Evolutionary conservation across 179 eudicot genomes (phyloP).

Genomic region (Drosera spatulata): DNA sequence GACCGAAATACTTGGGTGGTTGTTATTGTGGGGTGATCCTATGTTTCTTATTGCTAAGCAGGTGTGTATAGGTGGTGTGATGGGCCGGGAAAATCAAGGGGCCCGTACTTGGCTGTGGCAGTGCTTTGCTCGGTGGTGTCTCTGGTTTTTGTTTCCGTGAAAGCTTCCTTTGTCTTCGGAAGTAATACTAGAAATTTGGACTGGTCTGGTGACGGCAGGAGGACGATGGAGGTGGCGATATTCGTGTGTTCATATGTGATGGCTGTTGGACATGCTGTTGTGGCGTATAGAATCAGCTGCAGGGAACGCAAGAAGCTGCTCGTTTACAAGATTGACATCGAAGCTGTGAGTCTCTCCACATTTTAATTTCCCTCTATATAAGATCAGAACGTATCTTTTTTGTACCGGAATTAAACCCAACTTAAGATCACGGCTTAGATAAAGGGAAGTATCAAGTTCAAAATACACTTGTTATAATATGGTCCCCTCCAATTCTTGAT

Average conservation of each 20-base stretch:
- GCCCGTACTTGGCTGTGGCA: slow-evolving; percentile 64
- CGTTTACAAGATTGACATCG: slow-evolving; percentile 79
- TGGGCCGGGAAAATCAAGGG: slow-evolving; percentile 74
- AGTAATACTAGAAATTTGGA: background rate
- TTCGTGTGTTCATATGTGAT: slow-evolving; percentile 44
- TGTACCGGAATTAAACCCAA: background rate
- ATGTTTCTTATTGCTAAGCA: slow-evolving; percentile 1
- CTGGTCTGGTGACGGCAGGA: slow-evolving; percentile 5
- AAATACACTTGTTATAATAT: no score
- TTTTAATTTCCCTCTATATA: background rate
- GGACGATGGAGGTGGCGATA: slow-evolving; percentile 39
- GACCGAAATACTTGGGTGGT: no score
- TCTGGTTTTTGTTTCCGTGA: slow-evolving; percentile 53
- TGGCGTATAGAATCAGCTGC: slow-evolving; percentile 85
- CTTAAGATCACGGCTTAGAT: no score
- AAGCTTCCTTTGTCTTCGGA: slow-evolving; percentile 58
- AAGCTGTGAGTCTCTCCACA: slow-evolving; percentile 57
- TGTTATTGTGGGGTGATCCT: no score
- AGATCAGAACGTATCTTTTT: background rate
- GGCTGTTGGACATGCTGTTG: slow-evolving; percentile 70
- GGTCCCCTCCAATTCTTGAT: no score
- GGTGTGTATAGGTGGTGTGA: slow-evolving; percentile 96
- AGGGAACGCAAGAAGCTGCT: slow-evolving; percentile 81
- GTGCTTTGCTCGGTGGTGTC: slow-evolving; percentile 55
- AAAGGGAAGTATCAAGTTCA: no score